Evolutionary conservation across 176 grass and related monocot genomes (phyloP), one percentile per base, ranked within the genome.

Genomic region (Leersia perrieri): DNA sequence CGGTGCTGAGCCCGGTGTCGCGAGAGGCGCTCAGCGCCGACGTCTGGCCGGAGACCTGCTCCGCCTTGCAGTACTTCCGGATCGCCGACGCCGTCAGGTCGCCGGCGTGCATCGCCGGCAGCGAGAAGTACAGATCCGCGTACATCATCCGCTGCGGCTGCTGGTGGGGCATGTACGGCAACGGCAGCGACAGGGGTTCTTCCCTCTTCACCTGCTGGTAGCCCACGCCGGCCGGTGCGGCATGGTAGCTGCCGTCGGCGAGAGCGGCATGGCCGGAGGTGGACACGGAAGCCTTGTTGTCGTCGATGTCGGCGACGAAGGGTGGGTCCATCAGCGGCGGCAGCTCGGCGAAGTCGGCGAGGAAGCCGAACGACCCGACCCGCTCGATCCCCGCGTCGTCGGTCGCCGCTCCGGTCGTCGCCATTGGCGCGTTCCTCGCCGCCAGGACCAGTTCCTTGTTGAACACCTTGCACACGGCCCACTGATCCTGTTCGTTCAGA

Each of bases 391-490:
- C 85, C 27, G 68, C 80, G 20, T 33, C 49, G 22, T 8, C 22
- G 53, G 53, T 5, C 8, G 53, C 1, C 53, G 5, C 3, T 8
- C 6, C 51, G 11, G 41, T 40, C 9, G 70, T 58, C 26, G 62
- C 76, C 86, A 87, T 70, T 66, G 88, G 68, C 60, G 31, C 74
- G 33, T 77, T 75, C 68, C 28, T 82, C 18, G 78, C 67, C 29
- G 83, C 76, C 22, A 83, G 75, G 36, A 75, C 76, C 26, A 83
- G 71, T 23, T 80, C 81, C 84, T 98, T 98, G 80, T 98, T 88
- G 87, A 91, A 84, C 66, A 98, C 67, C 82, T 91, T 92, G 89
- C 88, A 89, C 32, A 98, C 95, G 6, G 88, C 95, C 95, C 95
- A 95, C 62, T 91, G 90, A 39, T 98, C 92, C 95, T 98, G 81